A percentile compares a stretch with the other conserved stretches of the same genome.
phyloP scores from a whole-genome alignment of 768 basidiomycete species.

The Xanthoconium purpureum region DNA sequence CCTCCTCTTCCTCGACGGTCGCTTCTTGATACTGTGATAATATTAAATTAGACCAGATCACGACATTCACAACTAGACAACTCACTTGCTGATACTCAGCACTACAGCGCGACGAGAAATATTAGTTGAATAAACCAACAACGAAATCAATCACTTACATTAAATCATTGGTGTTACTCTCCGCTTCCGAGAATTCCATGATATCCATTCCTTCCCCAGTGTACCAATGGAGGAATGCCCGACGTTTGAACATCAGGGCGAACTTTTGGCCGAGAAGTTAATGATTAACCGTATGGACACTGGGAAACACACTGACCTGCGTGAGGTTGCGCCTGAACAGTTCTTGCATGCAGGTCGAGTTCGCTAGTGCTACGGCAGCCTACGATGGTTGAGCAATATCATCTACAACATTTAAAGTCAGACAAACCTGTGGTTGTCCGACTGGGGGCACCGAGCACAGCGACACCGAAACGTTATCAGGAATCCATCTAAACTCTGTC shows the following conservation, averaged over 20 bases:
- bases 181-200: constrained; percentile 81
- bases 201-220: constrained; percentile 89
- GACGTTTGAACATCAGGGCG: constrained; percentile 74
- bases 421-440: constrained; percentile 63
- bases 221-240: constrained; percentile 90
- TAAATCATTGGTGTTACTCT: constrained; percentile 76
- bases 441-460: constrained; percentile 82
- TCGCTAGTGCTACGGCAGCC: constrained; percentile 69
- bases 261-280: constrained; percentile 46
- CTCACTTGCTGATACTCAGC: constrained; percentile 86
- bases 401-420: neutral
- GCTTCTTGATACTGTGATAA: constrained; percentile 59
- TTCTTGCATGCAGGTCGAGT: constrained; percentile 84
- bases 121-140: neutral
- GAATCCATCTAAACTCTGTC: constrained; percentile 65
- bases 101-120: constrained; percentile 36
- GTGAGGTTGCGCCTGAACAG: constrained; percentile 72
- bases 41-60: neutral
- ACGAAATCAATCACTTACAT: constrained; percentile 52
- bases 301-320: constrained; percentile 40
- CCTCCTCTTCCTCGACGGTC: constrained; percentile 41
- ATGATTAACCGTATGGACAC: neutral
- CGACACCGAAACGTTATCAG: constrained; percentile 84
- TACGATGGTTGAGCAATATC: constrained; percentile 27
- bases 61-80: neutral